Evolutionary conservation across 352 stramenopile genomes (phyloP), one percentile per base, ranked within the genome.

Genomic region (Phytophthora tubulina): DNA sequence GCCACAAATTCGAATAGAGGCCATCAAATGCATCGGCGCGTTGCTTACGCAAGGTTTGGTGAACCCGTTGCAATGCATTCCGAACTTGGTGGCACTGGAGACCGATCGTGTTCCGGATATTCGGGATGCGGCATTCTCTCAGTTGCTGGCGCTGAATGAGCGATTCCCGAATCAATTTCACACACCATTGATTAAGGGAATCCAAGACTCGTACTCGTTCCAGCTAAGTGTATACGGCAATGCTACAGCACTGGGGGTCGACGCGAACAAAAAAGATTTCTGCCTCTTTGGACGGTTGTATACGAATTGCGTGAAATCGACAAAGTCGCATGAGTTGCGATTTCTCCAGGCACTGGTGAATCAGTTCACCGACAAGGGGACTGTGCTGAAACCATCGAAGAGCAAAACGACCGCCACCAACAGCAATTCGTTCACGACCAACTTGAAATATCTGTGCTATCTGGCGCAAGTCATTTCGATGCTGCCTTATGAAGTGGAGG

Each of bases 11-110:
- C 86, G 90, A 21, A 81, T 76, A 11, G 85, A 95, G 64, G 88
- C 89, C 7, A 78, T 93, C 6, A 72, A 75, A 30, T 95, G 87
- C 63, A 76, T 96, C 27, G 72, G 79, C 14, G 84, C 81, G 0
- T 54, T 97, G 6, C 66, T 97, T 27, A 95, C 78, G 0, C 90
- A 95, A 75, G 90, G 90, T 42, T 79, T 97, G 9, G 81, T 95
- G 36, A 93, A 85, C 32, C 89, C 89, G 4, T 62, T 92, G 33
- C 79, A 89, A 31, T 96, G 90, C 61, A 88, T 97, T 67, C 86
- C 88, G 3, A 88, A 81, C 13, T 66, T 97, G 21, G 84, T 97
- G n/a, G 83, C 86, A 8, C 66, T 97, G 14, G 90, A 94, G 67
- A 83, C 89, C 0, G 90, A 97, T 75, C 81, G 90, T 51, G 69